These are phyloP conservation scores for Kwoniella dendrophila DNA, from an alignment of 768 basidiomycete genomes.

Conservation along the genomic window DNA sequence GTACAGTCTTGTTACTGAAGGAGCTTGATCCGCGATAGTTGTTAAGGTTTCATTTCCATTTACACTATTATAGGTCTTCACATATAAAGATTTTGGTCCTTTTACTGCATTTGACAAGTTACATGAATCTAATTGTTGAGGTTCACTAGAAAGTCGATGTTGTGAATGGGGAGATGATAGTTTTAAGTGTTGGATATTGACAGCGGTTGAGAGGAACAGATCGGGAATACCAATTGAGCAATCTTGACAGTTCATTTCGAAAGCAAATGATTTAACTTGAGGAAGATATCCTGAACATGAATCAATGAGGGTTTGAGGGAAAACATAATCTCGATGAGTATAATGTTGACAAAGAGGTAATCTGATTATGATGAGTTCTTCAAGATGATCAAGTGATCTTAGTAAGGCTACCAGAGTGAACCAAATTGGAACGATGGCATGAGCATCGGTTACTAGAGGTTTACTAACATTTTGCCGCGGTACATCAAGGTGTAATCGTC, in stretches of 20 bases:
- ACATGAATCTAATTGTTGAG: too few relatives aligned
- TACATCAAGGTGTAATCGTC: too few relatives aligned
- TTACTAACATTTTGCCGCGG: too few relatives aligned
- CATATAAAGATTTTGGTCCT: too few relatives aligned
- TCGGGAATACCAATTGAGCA: background rate
- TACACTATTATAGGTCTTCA: background rate
- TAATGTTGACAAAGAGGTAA: background rate
- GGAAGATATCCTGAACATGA: background rate
- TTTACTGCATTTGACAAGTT: too few relatives aligned
- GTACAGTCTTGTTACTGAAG: background rate
- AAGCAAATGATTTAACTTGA: background rate
- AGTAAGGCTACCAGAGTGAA: too few relatives aligned
- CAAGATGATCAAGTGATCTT: background rate
- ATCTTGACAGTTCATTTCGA: background rate
- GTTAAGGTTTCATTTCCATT: background rate
- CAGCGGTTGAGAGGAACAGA: background rate
- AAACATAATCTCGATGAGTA: background rate
- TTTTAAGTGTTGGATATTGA: background rate
- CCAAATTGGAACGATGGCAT: too few relatives aligned
- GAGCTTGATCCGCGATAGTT: background rate
- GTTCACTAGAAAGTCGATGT: too few relatives aligned
- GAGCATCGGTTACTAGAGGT: too few relatives aligned
- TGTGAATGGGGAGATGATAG: too few relatives aligned
- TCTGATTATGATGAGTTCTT: background rate
- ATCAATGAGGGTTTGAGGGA: background rate